Conservation (phyloP, 2,329 filamentous ascomycete species). For the Ophiostoma quercus region DNA sequence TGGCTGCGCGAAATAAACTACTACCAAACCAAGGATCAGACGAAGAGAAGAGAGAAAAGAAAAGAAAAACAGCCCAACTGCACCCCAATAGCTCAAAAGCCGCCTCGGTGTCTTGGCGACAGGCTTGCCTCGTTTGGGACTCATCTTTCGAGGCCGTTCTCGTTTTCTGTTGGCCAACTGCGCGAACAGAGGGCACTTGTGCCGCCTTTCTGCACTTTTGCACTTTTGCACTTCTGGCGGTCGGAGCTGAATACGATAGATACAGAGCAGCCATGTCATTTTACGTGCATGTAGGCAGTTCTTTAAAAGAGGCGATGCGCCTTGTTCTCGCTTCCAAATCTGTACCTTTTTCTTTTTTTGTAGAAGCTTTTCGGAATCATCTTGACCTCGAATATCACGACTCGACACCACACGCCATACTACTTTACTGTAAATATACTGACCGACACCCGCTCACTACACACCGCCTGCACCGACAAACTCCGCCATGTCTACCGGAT, state of each 20-base stretch:
- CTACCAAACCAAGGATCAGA: background rate
- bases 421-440: background rate
- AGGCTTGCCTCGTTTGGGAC: conserved; percentile 4
- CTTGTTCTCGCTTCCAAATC: background rate
- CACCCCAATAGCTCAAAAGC: background rate
- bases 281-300: background rate
- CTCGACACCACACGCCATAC: too few relatives aligned
- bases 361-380: background rate
- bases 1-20: background rate
- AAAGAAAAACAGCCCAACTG: background rate
- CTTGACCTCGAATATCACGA: background rate
- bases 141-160: background rate
- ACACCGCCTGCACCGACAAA: background rate
- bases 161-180: background rate
- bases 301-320: background rate
- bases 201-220: background rate
- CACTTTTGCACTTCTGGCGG: background rate
- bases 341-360: background rate
- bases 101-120: conserved; percentile 8
- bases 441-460: background rate
- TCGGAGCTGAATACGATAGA: background rate
- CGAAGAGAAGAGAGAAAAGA: too few relatives aligned
- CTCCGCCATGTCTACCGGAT: conserved; percentile 14
- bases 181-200: background rate
- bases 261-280: too few relatives aligned